Evolutionary conservation across 1,284 basidiomycete species (phyloP).

Genomic region (Amylostereum areolatum): DNA sequence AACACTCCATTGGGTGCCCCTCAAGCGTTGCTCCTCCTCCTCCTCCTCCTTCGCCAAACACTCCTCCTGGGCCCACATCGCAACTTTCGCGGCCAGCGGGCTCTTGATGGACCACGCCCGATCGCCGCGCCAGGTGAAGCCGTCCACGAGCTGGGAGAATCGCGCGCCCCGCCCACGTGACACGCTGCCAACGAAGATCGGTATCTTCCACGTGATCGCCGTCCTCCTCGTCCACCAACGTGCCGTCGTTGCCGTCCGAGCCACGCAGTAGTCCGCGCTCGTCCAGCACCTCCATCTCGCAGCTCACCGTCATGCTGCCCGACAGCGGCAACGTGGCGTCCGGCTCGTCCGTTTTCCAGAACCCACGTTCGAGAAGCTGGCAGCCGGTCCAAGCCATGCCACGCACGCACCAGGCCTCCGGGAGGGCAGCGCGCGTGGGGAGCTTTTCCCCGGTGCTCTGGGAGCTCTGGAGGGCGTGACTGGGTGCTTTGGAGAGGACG

Average conservation of each 20-base stretch:
- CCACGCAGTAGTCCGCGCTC: constrained; percentile 46
- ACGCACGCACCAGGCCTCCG: constrained; percentile 93
- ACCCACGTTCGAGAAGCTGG: constrained; percentile 85
- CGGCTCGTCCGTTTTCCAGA: constrained; percentile 66
- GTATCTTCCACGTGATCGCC: constrained; percentile 35
- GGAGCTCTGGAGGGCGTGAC: constrained; percentile 41
- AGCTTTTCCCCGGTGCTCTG: constrained; percentile 25
- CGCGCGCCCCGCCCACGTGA: constrained; percentile 69
- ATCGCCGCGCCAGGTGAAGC: constrained; percentile 65
- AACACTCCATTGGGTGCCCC: too few relatives aligned
- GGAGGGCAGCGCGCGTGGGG: constrained; percentile 58
- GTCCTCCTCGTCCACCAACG: constrained; percentile 71
- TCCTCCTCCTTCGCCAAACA: constrained; percentile 58
- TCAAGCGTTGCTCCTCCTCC: constrained; percentile 54
- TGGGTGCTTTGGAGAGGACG: constrained; percentile 63
- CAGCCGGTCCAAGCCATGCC: constrained; percentile 95
- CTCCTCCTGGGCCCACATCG: constrained; percentile 66
- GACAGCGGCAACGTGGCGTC: constrained; percentile 48
- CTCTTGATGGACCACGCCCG: constrained; percentile 67
- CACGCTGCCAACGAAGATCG: constrained; percentile 62
- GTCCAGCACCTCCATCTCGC: constrained; percentile 82
- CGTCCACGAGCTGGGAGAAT: constrained; percentile 68
- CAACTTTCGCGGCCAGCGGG: constrained; percentile 62
- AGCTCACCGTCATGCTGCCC: too few relatives aligned
- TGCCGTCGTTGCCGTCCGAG: constrained; percentile 78